These are phyloP conservation scores for Iberis pinnata DNA, from an alignment of 345 rosid genomes.

Conservation along the genomic window DNA sequence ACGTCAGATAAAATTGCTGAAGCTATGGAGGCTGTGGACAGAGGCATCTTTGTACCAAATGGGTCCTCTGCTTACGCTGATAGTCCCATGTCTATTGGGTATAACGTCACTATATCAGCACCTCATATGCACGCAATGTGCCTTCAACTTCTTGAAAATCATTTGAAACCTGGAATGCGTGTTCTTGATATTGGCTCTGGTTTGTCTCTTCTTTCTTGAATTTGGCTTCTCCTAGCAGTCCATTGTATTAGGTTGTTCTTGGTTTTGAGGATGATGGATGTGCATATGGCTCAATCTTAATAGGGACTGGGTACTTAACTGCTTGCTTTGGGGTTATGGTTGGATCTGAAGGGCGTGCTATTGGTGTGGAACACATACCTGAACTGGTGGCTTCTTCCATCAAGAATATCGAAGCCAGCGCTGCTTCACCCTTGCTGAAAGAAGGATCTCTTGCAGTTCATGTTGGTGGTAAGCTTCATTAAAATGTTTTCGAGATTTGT, in stretches of 20 bases:
- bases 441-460: constrained; percentile 71
- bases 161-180: constrained; percentile 86
- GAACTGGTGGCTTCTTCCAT: constrained; percentile 63
- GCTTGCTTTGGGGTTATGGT: constrained; percentile 96
- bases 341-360: constrained; percentile 70
- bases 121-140: constrained; percentile 99
- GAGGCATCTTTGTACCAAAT: constrained; percentile 72
- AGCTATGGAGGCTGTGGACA: constrained; percentile 83
- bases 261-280: background rate
- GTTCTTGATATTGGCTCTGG: constrained; percentile 98
- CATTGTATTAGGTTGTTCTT: too few relatives aligned
- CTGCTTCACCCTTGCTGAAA: constrained; percentile 58
- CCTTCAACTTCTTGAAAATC: constrained; percentile 68
- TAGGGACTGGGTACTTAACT: constrained; percentile 53
- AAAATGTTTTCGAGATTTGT: too few relatives aligned
- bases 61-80: constrained; percentile 68
- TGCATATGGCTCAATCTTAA: background rate
- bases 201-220: constrained; percentile 19
- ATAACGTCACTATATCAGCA: constrained; percentile 91
- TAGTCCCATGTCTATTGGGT: constrained; percentile 83
- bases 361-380: constrained; percentile 91
- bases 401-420: constrained; percentile 61
- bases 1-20: constrained; percentile 56
- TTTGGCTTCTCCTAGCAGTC: background rate
- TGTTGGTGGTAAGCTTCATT: constrained; percentile 55